phyloP scores from a whole-genome alignment of 805 yeast genomes.

The Starmera dryadoides region DNA sequence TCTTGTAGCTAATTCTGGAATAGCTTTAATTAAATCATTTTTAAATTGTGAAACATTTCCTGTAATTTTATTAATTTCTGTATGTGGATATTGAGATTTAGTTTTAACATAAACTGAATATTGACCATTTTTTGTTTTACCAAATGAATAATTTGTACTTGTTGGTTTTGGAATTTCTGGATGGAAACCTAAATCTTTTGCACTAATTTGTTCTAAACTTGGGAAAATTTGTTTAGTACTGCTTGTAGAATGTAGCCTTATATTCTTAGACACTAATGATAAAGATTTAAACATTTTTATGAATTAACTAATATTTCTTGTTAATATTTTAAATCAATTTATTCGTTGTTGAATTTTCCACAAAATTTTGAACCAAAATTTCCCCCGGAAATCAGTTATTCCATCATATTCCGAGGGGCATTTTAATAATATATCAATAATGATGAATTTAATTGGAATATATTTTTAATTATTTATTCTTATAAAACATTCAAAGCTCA shows the following conservation, averaged over 20 bases:
- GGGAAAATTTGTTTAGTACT: constrained; percentile 16
- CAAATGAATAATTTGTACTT: constrained; percentile 25
- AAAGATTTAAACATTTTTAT: too few relatives aligned
- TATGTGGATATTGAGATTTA: constrained; percentile 57
- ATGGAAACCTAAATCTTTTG: constrained; percentile 20
- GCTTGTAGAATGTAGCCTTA: not conserved
- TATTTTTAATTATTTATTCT: too few relatives aligned
- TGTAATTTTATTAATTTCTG: constrained; percentile 64
- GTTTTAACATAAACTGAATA: constrained; percentile 76
- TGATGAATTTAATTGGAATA: too few relatives aligned
- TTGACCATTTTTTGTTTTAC: constrained; percentile 54
- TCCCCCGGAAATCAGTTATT: too few relatives aligned
- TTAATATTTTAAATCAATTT: too few relatives aligned
- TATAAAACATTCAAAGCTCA: too few relatives aligned
- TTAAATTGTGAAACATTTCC: constrained; percentile 66
- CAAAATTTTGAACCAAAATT: too few relatives aligned
- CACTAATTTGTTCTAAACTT: constrained; percentile 20
- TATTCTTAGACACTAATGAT: not conserved
- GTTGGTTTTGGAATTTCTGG: constrained; percentile 12
- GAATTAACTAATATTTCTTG: too few relatives aligned
- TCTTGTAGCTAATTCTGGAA: constrained; percentile 41
- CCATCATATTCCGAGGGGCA: too few relatives aligned
- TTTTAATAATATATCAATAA: too few relatives aligned
- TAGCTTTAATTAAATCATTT: constrained; percentile 48
- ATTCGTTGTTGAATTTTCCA: too few relatives aligned